These are phyloP conservation scores for Ceratocystis diversiconidia DNA, from an alignment of 2,329 filamentous ascomycete species.

Conservation along the genomic window DNA sequence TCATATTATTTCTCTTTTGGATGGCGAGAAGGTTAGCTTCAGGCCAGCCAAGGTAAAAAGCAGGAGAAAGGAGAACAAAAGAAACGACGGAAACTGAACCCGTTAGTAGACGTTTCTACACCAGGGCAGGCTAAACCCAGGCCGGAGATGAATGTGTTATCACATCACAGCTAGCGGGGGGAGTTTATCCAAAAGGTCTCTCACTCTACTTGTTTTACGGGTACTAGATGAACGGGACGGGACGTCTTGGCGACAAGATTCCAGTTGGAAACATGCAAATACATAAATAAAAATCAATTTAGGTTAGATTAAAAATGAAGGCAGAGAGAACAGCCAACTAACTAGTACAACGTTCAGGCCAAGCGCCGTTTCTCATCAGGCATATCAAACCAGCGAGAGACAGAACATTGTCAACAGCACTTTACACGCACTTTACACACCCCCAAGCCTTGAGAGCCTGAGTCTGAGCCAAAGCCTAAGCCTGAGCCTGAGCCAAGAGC, in stretches of 20 bases:
- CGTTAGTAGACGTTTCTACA: background rate
- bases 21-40: background rate
- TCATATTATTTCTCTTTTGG: background rate
- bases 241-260: slow-evolving; percentile 1
- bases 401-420: background rate
- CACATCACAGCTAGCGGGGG: background rate
- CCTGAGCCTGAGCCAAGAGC: background rate
- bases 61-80: slow-evolving; percentile 4
- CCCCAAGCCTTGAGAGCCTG: background rate
- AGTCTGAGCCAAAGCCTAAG: background rate
- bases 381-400: slow-evolving; percentile 1
- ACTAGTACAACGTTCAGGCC: background rate
- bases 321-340: background rate
- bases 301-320: background rate
- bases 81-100: background rate
- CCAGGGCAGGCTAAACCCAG: background rate
- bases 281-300: background rate
- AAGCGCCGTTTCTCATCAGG: background rate
- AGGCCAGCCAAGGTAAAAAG: background rate
- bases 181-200: background rate
- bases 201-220: background rate
- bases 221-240: background rate
- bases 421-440: background rate
- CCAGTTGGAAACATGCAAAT: background rate
- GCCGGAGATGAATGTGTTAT: background rate